phyloP scores from a whole-genome alignment of 2,329 filamentous ascomycete species.

The Dactylellina drechsleri region DNA sequence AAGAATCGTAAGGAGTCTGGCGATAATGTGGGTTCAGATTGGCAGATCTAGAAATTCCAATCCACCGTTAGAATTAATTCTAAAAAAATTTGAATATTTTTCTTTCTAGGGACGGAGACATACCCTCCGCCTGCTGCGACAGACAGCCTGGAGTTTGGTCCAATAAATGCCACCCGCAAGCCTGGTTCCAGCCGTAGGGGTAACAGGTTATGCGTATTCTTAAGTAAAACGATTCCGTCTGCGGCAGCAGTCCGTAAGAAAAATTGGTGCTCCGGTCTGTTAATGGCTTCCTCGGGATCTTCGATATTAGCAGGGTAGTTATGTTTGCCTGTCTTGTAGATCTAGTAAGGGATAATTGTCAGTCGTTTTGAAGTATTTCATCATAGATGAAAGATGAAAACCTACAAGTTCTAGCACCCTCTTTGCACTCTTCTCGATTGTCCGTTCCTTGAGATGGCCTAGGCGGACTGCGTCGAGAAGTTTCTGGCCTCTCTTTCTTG shows the following conservation, averaged over 20 bases:
- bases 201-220: constrained; percentile 74
- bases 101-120: constrained; percentile 5
- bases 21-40: constrained; percentile 59
- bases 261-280: constrained; percentile 60
- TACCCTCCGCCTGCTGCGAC: constrained; percentile 59
- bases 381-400: background rate
- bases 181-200: constrained; percentile 67
- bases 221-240: constrained; percentile 77
- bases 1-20: constrained; percentile 57
- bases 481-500: constrained; percentile 58
- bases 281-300: constrained; percentile 57
- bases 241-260: constrained; percentile 73
- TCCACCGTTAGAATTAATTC: background rate
- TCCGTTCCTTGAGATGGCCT: constrained; percentile 58
- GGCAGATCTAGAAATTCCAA: constrained; percentile 54
- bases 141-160: constrained; percentile 66
- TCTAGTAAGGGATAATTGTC: background rate
- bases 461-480: constrained; percentile 59
- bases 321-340: constrained; percentile 59
- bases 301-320: constrained; percentile 56
- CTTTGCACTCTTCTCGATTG: constrained; percentile 59
- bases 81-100: background rate
- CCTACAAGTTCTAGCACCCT: constrained; percentile 60
- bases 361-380: background rate
- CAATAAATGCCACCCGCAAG: constrained; percentile 67